These are phyloP conservation scores for Ambrosiella cleistominuta DNA, from an alignment of 2,329 filamentous ascomycete species.

Conservation along the genomic window DNA sequence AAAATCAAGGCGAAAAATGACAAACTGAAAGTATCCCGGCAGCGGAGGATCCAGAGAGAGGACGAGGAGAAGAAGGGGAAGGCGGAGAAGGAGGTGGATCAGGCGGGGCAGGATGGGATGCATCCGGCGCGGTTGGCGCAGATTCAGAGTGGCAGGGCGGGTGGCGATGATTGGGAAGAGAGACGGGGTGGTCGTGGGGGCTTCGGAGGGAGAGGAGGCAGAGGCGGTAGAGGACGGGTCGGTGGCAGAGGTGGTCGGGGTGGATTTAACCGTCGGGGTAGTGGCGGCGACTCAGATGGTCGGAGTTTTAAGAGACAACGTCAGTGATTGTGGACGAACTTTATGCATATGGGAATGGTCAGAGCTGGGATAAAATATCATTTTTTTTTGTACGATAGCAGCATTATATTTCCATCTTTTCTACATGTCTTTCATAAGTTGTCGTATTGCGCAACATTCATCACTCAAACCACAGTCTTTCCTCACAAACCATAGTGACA, in stretches of 20 bases:
- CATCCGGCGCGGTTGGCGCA: slow-evolving; percentile 33
- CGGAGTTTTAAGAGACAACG: slow-evolving; percentile 8
- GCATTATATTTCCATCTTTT: no score
- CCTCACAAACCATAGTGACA: no score
- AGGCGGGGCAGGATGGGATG: slow-evolving; percentile 21
- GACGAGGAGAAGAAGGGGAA: slow-evolving; percentile 25
- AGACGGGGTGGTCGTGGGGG: slow-evolving; percentile 6
- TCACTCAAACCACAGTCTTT: no score
- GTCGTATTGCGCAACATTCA: no score
- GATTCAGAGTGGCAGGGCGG: slow-evolving; percentile 13
- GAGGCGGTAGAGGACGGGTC: slow-evolving; percentile 3
- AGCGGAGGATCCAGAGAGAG: slow-evolving; percentile 30
- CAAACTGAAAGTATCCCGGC: slow-evolving; percentile 54
- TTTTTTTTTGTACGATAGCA: no score
- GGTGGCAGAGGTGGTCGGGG: slow-evolving; percentile 4
- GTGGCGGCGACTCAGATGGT: slow-evolving; percentile 4
- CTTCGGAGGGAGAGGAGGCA: slow-evolving; percentile 3
- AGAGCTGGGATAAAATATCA: no score
- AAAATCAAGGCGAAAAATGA: slow-evolving; percentile 77
- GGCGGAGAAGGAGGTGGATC: slow-evolving; percentile 19
- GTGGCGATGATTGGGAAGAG: not conserved
- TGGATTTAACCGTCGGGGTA: slow-evolving; percentile 1
- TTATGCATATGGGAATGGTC: no score
- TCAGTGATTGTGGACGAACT: not conserved
- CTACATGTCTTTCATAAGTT: no score